Base-by-base conservation (phyloP, 2,329 filamentous ascomycete species). In the Lasiodiplodia theobromae region DNA sequence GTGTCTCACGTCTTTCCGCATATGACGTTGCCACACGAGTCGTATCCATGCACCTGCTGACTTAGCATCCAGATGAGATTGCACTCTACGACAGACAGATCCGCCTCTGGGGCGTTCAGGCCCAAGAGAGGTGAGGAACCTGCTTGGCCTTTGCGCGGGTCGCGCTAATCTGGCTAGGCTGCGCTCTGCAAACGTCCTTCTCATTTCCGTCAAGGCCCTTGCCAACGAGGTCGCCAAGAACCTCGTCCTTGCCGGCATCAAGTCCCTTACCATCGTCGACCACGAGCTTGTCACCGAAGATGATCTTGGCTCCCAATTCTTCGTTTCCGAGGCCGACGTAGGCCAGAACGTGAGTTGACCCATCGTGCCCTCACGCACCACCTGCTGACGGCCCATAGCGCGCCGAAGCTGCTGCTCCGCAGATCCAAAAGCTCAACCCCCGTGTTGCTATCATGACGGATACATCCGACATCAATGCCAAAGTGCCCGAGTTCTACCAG, bases 221-320 rank as follows among this genome's bases (percentile, higher is more conserved):
- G 94, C 92, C 69, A 96, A 95, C 77, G 96, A 99, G 82, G 91
- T 98, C 67, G 94, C 96, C 71, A 99, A 99, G 84, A 99, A 98
- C 77, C 89, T 99, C 25, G 95, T 97, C 21, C 88, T 99, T 2
- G 94, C 96, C 25, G 96, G 96, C 69, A 92, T 99, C 74, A 92
- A 92, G 68, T 95, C 93, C 38, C 86, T 99, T 70, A 98, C 95
- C 18, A 89, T 99, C 68, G 85, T 96, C 69, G 96, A 99, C 80
- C 87, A 92, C 74, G 89, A 91, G 67, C 71, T 82, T 11, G 91
- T 97, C 68, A 91, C 88, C 0, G 90, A 94, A 74, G 88, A 91
- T 63, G 95, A 98, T 77, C 83, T 97, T 2, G 92, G 82, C 38
- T 79, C 82, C 16, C 81, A 84, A 65, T 85, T 98, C 83, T 92